Base-by-base conservation (phyloP, 495 filamentous ascomycete genomes). In the Letharia lupina region DNA sequence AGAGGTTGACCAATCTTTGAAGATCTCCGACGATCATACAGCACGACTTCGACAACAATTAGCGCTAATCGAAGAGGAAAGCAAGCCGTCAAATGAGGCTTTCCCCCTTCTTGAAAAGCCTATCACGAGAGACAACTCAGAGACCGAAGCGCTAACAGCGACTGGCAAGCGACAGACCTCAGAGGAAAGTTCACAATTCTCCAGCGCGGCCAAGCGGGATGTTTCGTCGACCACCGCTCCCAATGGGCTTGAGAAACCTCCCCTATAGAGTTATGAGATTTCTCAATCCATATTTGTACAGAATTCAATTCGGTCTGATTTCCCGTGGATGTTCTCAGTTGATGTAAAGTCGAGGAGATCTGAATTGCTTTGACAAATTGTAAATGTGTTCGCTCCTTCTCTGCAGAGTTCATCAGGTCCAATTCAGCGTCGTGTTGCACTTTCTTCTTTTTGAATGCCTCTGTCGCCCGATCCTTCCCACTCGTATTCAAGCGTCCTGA, bases 1-100 rank as follows among this genome's bases (percentile, higher is more conserved):
- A 57, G 83, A 86, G 63, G 71, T 86, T 33, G 83, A 84, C 63
- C 76, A 76, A 54, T 77, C 79, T 20, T 70, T 86, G 59, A 76
- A 75, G 12, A 66, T 84, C 31, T 79, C 80, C 10, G 75, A 78
- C 61, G 74, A 77, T 18, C 82, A 84, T 69, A 68, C 77, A 45
- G 68, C 77, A 40, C 71, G 76, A 50, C 74, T 83, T 9, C 74
- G 75, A 41, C 70, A 77, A 54, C 70, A 75, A 37, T 66, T 84
- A 50, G 74, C 70, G 4, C 63, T 71, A 37, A 40, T 61, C 15
- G 7, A 64, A 50, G 59, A 50, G 20, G n/a, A 54, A 45, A 28
- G 45, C 13, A 40, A 16, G n/a, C 33, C 52, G 10, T n/a, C 57
- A 12, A 10, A 61, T 50, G 13, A 10, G 28, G 47, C 20, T 28